Percentiles rank a stretch among this genome's conserved stretches.
These are phyloP conservation scores for Aspergillus terreus DNA, from an alignment of 2,329 filamentous ascomycete species.

Conservation along the genomic window DNA sequence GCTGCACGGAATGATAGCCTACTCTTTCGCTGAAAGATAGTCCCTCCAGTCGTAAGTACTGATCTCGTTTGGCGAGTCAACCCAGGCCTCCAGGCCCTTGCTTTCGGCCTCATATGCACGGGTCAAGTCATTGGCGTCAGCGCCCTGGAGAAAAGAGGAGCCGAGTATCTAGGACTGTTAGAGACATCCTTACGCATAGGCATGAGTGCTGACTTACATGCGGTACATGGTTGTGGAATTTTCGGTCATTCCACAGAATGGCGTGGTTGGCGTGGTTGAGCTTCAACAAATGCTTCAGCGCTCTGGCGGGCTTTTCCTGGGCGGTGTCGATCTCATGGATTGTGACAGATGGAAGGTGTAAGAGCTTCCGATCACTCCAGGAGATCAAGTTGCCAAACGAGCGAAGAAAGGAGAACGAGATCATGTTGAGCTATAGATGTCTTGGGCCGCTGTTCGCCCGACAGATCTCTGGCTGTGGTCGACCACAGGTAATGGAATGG, in stretches of 20 bases:
- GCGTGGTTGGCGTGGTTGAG: slow-evolving; percentile 90
- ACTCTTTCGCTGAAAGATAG: slow-evolving; percentile 70
- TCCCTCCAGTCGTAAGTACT: slow-evolving; percentile 80
- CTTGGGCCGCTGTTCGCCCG: neutral
- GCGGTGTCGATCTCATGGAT: slow-evolving; percentile 76
- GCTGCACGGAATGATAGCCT: slow-evolving; percentile 20
- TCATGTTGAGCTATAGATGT: slow-evolving; percentile 11
- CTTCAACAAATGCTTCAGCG: slow-evolving; percentile 84
- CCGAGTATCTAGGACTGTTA: slow-evolving; percentile 58
- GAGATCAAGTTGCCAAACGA: slow-evolving; percentile 24
- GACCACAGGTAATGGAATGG: neutral
- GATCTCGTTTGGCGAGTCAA: slow-evolving; percentile 79
- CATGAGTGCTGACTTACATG: slow-evolving; percentile 52
- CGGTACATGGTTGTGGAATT: slow-evolving; percentile 78
- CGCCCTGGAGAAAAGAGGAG: slow-evolving; percentile 83
- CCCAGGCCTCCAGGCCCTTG: slow-evolving; percentile 72
- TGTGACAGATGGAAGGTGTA: slow-evolving; percentile 62
- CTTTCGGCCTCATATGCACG: slow-evolving; percentile 75
- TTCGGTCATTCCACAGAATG: slow-evolving; percentile 70
- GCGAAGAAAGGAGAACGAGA: slow-evolving; percentile 18
- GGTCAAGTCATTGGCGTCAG: slow-evolving; percentile 67
- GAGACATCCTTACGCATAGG: neutral
- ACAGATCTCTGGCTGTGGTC: neutral
- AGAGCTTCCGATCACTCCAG: slow-evolving; percentile 17
- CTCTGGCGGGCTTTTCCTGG: slow-evolving; percentile 72